These are phyloP conservation scores for Trypanosoma melophagium DNA, from an alignment of 208 protist genomes.

Conservation along the genomic window DNA sequence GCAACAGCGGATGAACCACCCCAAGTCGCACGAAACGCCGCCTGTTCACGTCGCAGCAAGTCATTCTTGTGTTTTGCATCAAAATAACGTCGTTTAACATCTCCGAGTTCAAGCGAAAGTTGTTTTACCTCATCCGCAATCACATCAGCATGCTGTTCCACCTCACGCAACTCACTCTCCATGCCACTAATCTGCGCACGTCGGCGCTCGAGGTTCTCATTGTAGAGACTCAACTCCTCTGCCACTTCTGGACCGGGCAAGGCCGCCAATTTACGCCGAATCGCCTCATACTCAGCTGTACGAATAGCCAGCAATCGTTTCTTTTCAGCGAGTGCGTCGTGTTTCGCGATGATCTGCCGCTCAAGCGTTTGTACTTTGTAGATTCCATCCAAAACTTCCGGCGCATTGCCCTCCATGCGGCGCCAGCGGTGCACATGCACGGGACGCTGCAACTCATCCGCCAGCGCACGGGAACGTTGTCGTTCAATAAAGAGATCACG, in stretches of 20 bases:
- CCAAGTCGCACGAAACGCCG: constrained; percentile 47
- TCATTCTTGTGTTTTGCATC: constrained; percentile 90
- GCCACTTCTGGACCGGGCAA: constrained; percentile 95
- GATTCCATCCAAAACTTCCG: constrained; percentile 93
- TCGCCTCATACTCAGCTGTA: constrained; percentile 88
- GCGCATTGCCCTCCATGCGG: constrained; percentile 95
- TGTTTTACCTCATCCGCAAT: constrained; percentile 90
- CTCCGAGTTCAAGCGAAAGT: constrained; percentile 87
- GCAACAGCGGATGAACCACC: constrained; percentile 29
- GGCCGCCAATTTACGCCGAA: constrained; percentile 92
- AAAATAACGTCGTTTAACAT: constrained; percentile 91
- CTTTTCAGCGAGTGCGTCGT: constrained; percentile 92
- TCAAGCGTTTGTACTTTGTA: constrained; percentile 98
- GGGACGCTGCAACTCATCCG: constrained; percentile 96
- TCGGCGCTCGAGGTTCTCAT: constrained; percentile 93
- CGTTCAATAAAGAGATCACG: constrained; percentile 91
- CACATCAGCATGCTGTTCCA: constrained; percentile 71
- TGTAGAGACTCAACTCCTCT: constrained; percentile 94
- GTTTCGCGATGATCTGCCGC: constrained; percentile 94
- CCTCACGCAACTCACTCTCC: constrained; percentile 47
- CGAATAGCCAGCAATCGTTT: constrained; percentile 85
- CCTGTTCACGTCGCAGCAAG: constrained; percentile 51
- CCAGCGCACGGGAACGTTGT: constrained; percentile 91
- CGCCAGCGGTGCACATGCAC: constrained; percentile 99
- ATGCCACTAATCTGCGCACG: constrained; percentile 88